Evolutionary conservation across 345 rosid species (phyloP).

Genomic region (Aquilaria yunnanensis): DNA sequence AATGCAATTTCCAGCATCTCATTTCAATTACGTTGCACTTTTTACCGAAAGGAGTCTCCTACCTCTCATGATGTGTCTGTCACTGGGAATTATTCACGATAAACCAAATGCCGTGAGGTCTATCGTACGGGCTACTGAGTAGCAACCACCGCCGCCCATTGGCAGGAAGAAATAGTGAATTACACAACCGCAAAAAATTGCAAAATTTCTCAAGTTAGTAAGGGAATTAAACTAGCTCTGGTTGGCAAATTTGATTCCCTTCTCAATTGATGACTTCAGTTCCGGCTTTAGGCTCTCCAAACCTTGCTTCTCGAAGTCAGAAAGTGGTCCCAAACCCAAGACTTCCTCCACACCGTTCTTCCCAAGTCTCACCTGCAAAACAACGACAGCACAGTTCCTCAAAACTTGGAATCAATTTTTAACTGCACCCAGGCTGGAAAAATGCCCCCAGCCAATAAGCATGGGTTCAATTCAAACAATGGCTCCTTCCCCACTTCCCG

Average conservation of each 20-base stretch:
- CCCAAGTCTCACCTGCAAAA: conserved; percentile 66
- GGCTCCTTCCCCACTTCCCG: no score
- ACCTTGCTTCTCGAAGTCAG: conserved; percentile 66
- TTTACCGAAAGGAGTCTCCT: no score
- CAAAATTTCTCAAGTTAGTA: conserved; percentile 15
- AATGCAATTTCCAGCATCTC: no score
- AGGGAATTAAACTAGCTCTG: conserved; percentile 4
- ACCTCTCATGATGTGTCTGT: neutral
- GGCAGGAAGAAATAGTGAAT: conserved; percentile 14
- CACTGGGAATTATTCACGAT: conserved; percentile 17
- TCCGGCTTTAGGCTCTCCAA: conserved; percentile 66
- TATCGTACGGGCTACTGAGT: conserved; percentile 13
- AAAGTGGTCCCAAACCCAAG: conserved; percentile 64
- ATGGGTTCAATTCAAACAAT: neutral
- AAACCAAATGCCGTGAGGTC: conserved; percentile 9
- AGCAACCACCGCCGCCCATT: conserved; percentile 18
- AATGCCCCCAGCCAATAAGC: neutral
- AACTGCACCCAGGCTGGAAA: neutral
- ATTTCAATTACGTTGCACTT: no score
- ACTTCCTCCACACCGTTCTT: conserved; percentile 82
- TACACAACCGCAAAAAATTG: conserved; percentile 7
- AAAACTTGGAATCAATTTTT: no score
- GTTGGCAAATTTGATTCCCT: conserved; percentile 71
- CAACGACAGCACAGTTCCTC: no score
- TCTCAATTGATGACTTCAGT: conserved; percentile 60